These are phyloP conservation scores for Spathaspora arborariae DNA, from an alignment of 805 yeast genomes.

Conservation along the genomic window DNA sequence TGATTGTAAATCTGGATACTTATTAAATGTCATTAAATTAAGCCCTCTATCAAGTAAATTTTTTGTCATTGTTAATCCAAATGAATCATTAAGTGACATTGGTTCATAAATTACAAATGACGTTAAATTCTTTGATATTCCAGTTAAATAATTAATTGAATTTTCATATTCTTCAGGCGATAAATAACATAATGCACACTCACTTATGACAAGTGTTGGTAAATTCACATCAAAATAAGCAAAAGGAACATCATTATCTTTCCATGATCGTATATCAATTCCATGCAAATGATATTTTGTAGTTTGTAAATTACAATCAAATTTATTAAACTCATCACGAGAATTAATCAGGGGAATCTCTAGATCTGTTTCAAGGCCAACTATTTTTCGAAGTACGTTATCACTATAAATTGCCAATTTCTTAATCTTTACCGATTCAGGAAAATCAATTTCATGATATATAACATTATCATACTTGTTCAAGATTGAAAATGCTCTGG, in stretches of 20 bases:
- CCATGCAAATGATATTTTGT: conserved; percentile 50
- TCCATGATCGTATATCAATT: conserved; percentile 46
- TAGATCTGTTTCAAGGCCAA: conserved; percentile 14
- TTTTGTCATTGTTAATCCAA: conserved; percentile 65
- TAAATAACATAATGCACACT: conserved; percentile 74
- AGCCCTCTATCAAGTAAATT: conserved; percentile 62
- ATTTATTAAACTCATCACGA: conserved; percentile 18
- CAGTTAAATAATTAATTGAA: conserved; percentile 43
- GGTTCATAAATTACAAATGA: conserved; percentile 64
- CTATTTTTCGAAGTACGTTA: conserved; percentile 20
- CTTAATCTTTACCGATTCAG: conserved; percentile 49
- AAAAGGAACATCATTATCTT: conserved; percentile 3
- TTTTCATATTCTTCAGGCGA: conserved; percentile 45
- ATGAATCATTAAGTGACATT: conserved; percentile 55
- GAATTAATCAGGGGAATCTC: conserved; percentile 9
- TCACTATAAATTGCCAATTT: conserved; percentile 41
- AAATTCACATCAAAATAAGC: conserved; percentile 23
- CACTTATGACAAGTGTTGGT: conserved; percentile 66
- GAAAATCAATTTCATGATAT: conserved; percentile 66
- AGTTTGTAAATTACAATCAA: conserved; percentile 31
- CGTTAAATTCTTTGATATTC: conserved; percentile 15
- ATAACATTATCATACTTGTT: conserved; percentile 23
- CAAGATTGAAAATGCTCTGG: conserved; percentile 55
- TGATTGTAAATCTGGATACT: conserved; percentile 43
- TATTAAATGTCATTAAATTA: conserved; percentile 52